A percentile compares a stretch with the other conserved stretches of the same genome.
Conservation (phyloP, 495 filamentous ascomycete species). For the Hapsidospora chrysogenum region DNA sequence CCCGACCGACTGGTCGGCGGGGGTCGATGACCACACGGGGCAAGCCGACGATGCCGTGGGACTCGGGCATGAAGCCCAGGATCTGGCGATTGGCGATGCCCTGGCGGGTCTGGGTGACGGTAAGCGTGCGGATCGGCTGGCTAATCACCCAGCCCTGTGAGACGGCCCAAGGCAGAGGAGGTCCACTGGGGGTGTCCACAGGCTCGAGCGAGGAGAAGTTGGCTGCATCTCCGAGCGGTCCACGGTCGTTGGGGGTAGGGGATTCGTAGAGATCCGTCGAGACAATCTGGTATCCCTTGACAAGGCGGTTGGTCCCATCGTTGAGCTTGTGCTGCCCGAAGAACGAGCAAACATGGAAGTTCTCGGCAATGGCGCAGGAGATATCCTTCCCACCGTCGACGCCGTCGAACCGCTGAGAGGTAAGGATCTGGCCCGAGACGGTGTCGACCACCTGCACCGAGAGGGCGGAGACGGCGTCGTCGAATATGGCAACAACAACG, state of each 20-base stretch:
- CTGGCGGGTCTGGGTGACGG: conserved; percentile 78
- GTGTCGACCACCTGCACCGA: conserved; percentile 75
- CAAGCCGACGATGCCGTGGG: conserved; percentile 59
- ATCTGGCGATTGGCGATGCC: conserved; percentile 79
- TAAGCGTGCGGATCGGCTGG: conserved; percentile 56
- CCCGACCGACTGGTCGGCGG: conserved; percentile 71
- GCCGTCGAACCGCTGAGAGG: conserved; percentile 49
- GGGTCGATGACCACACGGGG: conserved; percentile 69
- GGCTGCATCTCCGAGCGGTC: conserved; percentile 44
- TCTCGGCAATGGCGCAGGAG: conserved; percentile 65
- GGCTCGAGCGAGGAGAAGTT: conserved; percentile 62
- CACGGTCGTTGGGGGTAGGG: conserved; percentile 65
- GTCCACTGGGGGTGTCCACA: conserved; percentile 23
- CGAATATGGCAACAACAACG: conserved; percentile 54
- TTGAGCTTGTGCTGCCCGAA: conserved; percentile 40
- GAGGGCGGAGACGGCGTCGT: conserved; percentile 36
- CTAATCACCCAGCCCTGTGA: conserved; percentile 67
- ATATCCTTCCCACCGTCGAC: conserved; percentile 66
- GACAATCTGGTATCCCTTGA: conserved; percentile 76
- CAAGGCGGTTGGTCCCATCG: conserved; percentile 29
- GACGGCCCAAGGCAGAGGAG: conserved; percentile 46
- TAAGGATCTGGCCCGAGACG: conserved; percentile 63
- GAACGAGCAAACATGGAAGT: conserved; percentile 92
- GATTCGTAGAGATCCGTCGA: conserved; percentile 87
- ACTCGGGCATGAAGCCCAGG: conserved; percentile 54